phyloP scores from a whole-genome alignment of 257 asterid species.

The Perilla frutescens region DNA sequence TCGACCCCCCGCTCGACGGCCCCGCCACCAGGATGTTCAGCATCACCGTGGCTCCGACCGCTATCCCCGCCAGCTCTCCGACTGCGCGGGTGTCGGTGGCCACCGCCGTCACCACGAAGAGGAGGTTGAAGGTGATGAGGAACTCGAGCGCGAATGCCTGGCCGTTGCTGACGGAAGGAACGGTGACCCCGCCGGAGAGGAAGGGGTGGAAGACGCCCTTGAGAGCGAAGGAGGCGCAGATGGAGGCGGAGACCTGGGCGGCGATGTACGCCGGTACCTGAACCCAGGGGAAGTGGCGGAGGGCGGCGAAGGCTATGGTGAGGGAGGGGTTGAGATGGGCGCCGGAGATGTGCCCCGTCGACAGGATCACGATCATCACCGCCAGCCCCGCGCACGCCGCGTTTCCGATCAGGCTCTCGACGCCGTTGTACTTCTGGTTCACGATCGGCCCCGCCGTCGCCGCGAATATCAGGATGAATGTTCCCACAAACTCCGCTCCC shows the following conservation, averaged over 20 bases:
- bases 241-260: conserved; percentile 85
- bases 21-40: conserved; percentile 93
- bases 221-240: conserved; percentile 89
- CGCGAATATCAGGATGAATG: conserved; percentile 83
- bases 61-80: conserved; percentile 79
- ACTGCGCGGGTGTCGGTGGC: conserved; percentile 95
- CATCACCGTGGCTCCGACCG: conserved; percentile 90
- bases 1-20: conserved; percentile 86
- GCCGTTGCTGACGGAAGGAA: conserved; percentile 72
- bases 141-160: conserved; percentile 94
- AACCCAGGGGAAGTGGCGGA: conserved; percentile 91
- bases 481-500: conserved; percentile 96
- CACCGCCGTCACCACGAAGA: conserved; percentile 89
- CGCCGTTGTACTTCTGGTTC: conserved; percentile 78
- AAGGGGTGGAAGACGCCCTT: conserved; percentile 80
- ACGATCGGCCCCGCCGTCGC: conserved; percentile 91
- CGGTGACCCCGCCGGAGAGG: conserved; percentile 83
- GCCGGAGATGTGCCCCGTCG: conserved; percentile 94
- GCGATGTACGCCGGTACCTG: conserved; percentile 89
- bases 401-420: conserved; percentile 75
- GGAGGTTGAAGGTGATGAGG: conserved; percentile 77
- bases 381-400: conserved; percentile 88
- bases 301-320: conserved; percentile 85
- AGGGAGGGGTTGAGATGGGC: conserved; percentile 91
- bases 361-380: conserved; percentile 83